Evolutionary conservation across 2,329 filamentous ascomycete genomes (phyloP).

Genomic region (Aspergillus calidoustus): DNA sequence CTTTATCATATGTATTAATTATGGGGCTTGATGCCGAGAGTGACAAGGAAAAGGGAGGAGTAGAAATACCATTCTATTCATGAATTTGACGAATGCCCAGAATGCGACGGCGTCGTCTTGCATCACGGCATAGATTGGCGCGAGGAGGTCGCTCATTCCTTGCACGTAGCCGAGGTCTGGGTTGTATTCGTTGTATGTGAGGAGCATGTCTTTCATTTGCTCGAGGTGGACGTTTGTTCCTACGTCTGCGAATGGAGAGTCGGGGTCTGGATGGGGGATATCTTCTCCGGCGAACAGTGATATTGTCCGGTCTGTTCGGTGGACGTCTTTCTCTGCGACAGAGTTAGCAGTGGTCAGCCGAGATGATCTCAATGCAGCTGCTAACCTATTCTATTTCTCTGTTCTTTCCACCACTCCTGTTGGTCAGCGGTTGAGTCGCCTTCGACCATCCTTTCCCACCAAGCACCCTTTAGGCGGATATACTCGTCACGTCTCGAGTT

Average conservation of each 20-base stretch:
- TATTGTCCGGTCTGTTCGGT: constrained; percentile 91
- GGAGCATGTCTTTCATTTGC: constrained; percentile 98
- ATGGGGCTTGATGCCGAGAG: neutral
- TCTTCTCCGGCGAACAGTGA: constrained; percentile 97
- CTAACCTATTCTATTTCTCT: constrained; percentile 89
- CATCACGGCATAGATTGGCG: constrained; percentile 94
- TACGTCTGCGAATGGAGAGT: constrained; percentile 88
- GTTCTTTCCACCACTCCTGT: constrained; percentile 96
- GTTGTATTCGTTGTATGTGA: constrained; percentile 99
- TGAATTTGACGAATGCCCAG: constrained; percentile 94
- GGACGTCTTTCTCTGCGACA: constrained; percentile 90
- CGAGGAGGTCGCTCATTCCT: constrained; percentile 96
- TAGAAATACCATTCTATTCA: constrained; percentile 78
- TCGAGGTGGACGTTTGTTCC: constrained; percentile 98
- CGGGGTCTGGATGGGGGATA: constrained; percentile 92
- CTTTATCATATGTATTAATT: constrained; percentile 35
- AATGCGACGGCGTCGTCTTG: constrained; percentile 97
- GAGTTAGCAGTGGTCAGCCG: neutral
- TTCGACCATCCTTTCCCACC: constrained; percentile 94
- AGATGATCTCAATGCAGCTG: neutral
- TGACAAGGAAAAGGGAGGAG: neutral
- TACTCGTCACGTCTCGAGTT: constrained; percentile 92
- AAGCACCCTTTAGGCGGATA: constrained; percentile 87
- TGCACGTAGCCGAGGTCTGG: constrained; percentile 94
- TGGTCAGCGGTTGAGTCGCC: constrained; percentile 78